A percentile compares a stretch with the other conserved stretches of the same genome.
phyloP scores from a whole-genome alignment of 805 yeast genomes.

The Wickerhamiella alocasiicola region DNA sequence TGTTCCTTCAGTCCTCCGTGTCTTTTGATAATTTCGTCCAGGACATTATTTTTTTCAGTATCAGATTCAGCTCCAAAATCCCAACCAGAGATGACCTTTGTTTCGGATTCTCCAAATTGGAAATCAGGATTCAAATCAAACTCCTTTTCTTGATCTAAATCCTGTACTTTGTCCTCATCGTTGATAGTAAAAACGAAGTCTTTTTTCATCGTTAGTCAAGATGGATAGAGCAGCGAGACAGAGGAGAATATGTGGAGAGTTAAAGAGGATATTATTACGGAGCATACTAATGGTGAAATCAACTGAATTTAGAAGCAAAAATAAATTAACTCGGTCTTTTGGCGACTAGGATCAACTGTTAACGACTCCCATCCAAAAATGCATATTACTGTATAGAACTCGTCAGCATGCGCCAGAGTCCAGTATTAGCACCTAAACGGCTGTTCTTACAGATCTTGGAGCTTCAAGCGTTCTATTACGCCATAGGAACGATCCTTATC shows the following conservation, averaged over 20 bases:
- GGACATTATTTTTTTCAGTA: constrained; percentile 58
- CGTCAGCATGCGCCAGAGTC: constrained; percentile 24
- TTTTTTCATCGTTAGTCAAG: background rate
- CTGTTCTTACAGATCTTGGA: constrained; percentile 61
- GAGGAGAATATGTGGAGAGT: too few relatives aligned
- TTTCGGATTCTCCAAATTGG: constrained; percentile 37
- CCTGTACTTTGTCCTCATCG: constrained; percentile 20
- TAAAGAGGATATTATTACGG: too few relatives aligned
- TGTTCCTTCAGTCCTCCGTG: constrained; percentile 65
- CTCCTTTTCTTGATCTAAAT: constrained; percentile 34
- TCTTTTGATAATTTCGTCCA: constrained; percentile 75
- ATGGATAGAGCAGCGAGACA: too few relatives aligned
- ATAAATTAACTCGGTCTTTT: background rate
- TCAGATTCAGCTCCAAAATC: constrained; percentile 45
- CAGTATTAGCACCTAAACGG: constrained; percentile 44
- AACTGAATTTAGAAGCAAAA: background rate
- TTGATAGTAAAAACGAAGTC: constrained; percentile 21
- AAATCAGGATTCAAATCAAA: constrained; percentile 54
- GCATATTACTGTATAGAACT: background rate
- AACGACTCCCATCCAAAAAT: too few relatives aligned
- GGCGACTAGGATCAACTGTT: too few relatives aligned
- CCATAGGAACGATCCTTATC: constrained; percentile 56
- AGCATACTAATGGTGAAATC: background rate
- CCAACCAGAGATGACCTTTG: constrained; percentile 50
- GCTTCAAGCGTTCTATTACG: constrained; percentile 67